Percentiles rank a stretch among this genome's conserved stretches.
These are phyloP conservation scores for Penicillium hordei DNA, from an alignment of 2,329 filamentous ascomycete genomes.

Conservation along the genomic window DNA sequence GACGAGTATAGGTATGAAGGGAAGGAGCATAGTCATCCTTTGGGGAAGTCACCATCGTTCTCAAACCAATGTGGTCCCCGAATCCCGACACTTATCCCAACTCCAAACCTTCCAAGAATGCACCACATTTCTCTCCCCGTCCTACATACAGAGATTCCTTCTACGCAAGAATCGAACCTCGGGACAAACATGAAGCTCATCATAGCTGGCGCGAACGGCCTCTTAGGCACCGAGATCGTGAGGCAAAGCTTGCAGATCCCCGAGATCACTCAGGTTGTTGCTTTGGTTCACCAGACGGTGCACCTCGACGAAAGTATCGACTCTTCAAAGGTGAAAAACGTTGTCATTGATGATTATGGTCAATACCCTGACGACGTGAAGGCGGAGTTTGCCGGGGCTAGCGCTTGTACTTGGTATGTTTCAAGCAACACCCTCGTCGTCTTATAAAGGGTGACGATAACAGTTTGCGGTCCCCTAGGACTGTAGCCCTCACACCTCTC, in stretches of 20 bases:
- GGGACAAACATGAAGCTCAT: constrained; percentile 37
- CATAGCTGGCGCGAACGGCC: constrained; percentile 36
- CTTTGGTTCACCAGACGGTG: constrained; percentile 9
- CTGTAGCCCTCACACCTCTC: constrained; percentile 26
- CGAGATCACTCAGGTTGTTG: constrained; percentile 16
- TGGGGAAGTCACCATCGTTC: background rate
- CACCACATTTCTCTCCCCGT: background rate
- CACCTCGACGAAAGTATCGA: background rate
- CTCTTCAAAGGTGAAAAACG: constrained; percentile 31
- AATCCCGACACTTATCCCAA: background rate
- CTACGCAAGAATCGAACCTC: background rate
- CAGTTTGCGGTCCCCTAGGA: background rate
- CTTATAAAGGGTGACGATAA: background rate
- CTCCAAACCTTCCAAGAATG: background rate
- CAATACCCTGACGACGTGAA: constrained; percentile 35
- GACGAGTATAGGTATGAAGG: too few species aligned
- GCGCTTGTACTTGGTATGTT: constrained; percentile 43
- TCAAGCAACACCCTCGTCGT: background rate
- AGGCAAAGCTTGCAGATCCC: constrained; percentile 31
- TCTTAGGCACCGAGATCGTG: constrained; percentile 39
- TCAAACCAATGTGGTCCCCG: background rate
- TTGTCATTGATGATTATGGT: constrained; percentile 35
- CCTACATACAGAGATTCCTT: background rate
- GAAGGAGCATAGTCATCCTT: background rate
- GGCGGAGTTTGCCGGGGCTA: constrained; percentile 31